Percentiles rank a stretch among this genome's conserved stretches.
phyloP scores from a whole-genome alignment of 2,329 filamentous ascomycete genomes.

The Phaeoacremonium minimum region DNA sequence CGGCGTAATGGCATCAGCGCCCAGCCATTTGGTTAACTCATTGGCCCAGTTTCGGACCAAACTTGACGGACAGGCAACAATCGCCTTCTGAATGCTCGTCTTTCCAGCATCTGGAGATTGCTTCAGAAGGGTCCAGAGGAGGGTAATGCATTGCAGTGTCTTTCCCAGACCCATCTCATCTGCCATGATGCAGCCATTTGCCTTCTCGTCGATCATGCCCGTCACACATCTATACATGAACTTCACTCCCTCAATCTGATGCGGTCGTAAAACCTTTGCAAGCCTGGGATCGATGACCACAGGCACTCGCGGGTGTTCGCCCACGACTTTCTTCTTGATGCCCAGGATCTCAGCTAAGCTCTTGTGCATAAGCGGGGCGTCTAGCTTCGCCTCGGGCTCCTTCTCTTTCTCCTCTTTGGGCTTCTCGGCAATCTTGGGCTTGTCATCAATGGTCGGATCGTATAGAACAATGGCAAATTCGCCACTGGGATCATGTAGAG shows the following conservation, averaged over 20 bases:
- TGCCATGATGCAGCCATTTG: slow-evolving; percentile 98
- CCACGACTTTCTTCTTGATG: slow-evolving; percentile 83
- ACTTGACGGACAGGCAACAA: slow-evolving; percentile 95
- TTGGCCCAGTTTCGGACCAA: slow-evolving; percentile 98
- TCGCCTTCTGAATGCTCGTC: slow-evolving; percentile 88
- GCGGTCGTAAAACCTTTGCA: slow-evolving; percentile 84
- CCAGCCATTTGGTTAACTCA: slow-evolving; percentile 94
- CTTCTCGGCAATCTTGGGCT: slow-evolving; percentile 52
- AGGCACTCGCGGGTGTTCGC: slow-evolving; percentile 80
- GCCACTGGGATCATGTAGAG: slow-evolving; percentile 88
- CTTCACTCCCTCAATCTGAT: slow-evolving; percentile 97
- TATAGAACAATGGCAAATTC: slow-evolving; percentile 96
- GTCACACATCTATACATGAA: slow-evolving; percentile 95
- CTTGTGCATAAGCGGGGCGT: slow-evolving; percentile 84
- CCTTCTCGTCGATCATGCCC: slow-evolving; percentile 89
- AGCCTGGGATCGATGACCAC: slow-evolving; percentile 93
- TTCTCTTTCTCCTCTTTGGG: slow-evolving; percentile 41
- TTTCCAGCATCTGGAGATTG: slow-evolving; percentile 96
- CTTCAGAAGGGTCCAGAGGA: slow-evolving; percentile 95
- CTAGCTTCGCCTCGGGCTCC: slow-evolving; percentile 49
- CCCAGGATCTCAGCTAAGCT: slow-evolving; percentile 93
- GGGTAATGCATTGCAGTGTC: slow-evolving; percentile 91
- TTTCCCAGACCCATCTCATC: slow-evolving; percentile 99
- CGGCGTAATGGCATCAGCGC: slow-evolving; percentile 81
- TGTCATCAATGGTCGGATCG: slow-evolving; percentile 90